Base-by-base conservation (phyloP, 176 grass and related monocot species). In the Eremochloa ophiuroides region DNA sequence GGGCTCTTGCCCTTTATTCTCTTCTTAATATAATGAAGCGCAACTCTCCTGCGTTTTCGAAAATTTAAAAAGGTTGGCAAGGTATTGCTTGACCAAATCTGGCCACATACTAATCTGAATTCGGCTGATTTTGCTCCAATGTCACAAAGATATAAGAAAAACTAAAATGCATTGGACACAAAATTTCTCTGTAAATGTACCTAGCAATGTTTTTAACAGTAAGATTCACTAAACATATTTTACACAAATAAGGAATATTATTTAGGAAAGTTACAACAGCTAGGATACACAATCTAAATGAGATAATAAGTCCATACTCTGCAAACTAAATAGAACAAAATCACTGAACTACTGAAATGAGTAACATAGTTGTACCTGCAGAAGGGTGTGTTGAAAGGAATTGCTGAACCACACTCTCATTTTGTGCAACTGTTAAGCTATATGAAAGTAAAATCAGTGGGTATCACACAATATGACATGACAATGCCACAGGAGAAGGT, bases 361-460 rank as follows among this genome's bases (percentile, higher is more conserved):
- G 70, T 10, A 23, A 60, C 59, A 66, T 5, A 73, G 79, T 50
- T 64, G 35, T 93, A 98, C 95, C 95, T 82, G 95, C 95, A 74
- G 72, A 93, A 86, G 84, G 79, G 71, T 91, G 80, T 75, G 51
- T 65, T 55, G 79, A 91, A 27, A 98, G 90, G 62, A 98, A 98
- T 61, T 85, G 72, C 71, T 95, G 74, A 80, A 98, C 90, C 80
- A 98, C 92, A 59, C 89, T 79, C 81, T 98, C 95, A 79, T 98
- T 98, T 88, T 98, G 95, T 16, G 88, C 66, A 29, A 93, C 72
- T 38, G 95, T 98, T 81, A 98, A 86, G 58, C 92, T 98, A 81
- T 84, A 68, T 44, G 6, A 95, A 97, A 29, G 31, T 9, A 88
- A 84, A 72, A 75, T 5, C 23, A 30, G 47, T 35, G 79, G 78